Evolutionary conservation across 2,329 filamentous ascomycete species (phyloP), one percentile per base, ranked within the genome.

Genomic region (Penicillium janthinellum): DNA sequence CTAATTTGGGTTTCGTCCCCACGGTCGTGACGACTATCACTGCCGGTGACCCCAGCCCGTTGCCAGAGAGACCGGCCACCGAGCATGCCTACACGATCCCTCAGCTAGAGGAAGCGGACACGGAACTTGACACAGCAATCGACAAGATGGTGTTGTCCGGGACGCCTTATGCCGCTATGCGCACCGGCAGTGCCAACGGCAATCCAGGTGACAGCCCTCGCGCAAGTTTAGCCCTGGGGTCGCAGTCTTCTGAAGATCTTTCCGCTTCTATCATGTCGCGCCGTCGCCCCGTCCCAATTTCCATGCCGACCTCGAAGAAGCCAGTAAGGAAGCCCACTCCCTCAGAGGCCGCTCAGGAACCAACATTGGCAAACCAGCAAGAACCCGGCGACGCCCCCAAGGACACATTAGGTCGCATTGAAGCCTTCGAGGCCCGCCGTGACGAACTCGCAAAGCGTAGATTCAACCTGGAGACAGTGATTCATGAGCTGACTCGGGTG

Each of bases 401-500:
- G 14, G 64, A 83, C 60, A 81, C 85, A 1, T 80, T 84, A 38
- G 87, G 89, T 70, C 88, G 88, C 31, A 85, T 94, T 15, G 83
- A 86, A 10, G 81, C 84, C 61, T 81, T 95, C 25, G 85, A 89
- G 68, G 85, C 87, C 4, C 84, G 86, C 67, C 84, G 90, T 34
- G 82, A 87, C 44, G 83, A 84, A 51, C 82, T 95, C 7, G 80
- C 81, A 1, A 86, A 90, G 70, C 86, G 90, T 47, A 86, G 88
- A 56, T 80, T 83, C 61, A 94, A 93, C 75, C 86, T 94, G 69
- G 84, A 86, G 71, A 86, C 83, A 25, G 86, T 89, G 62, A 90
- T 95, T 71, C 81, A 84, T 63, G 90, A 94, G 73, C 88, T 94
- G 81, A 91, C 88, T 59, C 87, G 91, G 73, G 82, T 92, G 59